Evolutionary conservation across 2,329 filamentous ascomycete species (phyloP).

Genomic region (Tetracladium maxilliforme): DNA sequence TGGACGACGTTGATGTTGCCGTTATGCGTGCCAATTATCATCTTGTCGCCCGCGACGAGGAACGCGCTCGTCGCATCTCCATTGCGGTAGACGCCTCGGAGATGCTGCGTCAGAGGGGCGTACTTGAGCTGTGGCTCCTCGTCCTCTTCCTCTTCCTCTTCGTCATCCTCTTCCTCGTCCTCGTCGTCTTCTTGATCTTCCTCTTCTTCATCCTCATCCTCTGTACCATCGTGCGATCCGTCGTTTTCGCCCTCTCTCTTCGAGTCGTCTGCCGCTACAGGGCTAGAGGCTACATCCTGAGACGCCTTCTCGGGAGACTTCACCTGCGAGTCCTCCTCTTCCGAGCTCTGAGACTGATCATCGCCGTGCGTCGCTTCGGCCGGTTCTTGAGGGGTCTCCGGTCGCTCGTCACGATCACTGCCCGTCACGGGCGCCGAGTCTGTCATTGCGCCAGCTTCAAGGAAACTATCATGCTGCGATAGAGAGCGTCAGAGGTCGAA

Average conservation of each 20-base stretch:
- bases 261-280: constrained; percentile 9
- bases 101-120: constrained; percentile 65
- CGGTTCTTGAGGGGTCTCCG: too few relatives aligned
- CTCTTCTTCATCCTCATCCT: constrained; percentile 22
- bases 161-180: constrained; percentile 44
- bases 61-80: constrained; percentile 90
- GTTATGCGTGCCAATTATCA: constrained; percentile 94
- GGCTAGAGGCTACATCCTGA: too few relatives aligned
- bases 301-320: too few relatives aligned
- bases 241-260: constrained; percentile 16
- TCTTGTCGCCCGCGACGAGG: constrained; percentile 86
- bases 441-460: too few relatives aligned
- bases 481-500: too few relatives aligned
- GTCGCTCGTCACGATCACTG: too few relatives aligned
- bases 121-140: constrained; percentile 95
- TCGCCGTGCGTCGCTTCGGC: too few relatives aligned
- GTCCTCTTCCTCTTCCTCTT: constrained; percentile 72
- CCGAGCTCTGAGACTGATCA: too few relatives aligned
- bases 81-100: constrained; percentile 77
- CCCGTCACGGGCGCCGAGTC: too few relatives aligned
- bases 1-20: constrained; percentile 88
- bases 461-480: too few relatives aligned
- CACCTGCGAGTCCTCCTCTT: too few relatives aligned
- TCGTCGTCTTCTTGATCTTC: constrained; percentile 29
- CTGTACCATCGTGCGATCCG: constrained; percentile 9